Conservation (phyloP, 2,329 filamentous ascomycete genomes). For the Leptodontidium sp. region DNA sequence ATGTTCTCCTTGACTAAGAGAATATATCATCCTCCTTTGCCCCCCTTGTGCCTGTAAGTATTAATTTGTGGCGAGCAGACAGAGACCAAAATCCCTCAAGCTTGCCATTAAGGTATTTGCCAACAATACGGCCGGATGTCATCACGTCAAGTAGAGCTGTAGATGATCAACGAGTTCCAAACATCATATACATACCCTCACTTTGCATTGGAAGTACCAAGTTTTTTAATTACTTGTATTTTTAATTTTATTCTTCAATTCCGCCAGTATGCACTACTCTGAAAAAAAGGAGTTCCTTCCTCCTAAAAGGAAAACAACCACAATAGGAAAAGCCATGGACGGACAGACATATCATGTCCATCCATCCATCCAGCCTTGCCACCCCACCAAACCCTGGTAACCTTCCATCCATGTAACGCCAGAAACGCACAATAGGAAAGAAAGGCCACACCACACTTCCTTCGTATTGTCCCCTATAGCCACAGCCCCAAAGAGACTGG, state of each 20-base stretch:
- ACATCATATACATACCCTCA: too few relatives aligned
- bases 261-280: background rate
- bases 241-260: background rate
- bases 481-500: too few relatives aligned
- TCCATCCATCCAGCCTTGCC: background rate
- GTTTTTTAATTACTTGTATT: background rate
- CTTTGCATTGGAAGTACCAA: background rate
- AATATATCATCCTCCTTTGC: too few relatives aligned
- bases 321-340: background rate
- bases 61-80: too few relatives aligned
- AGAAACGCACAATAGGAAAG: constrained; percentile 6
- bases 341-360: background rate
- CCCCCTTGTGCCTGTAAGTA: too few relatives aligned
- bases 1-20: too few relatives aligned
- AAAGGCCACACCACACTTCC: background rate
- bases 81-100: too few relatives aligned
- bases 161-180: too few relatives aligned
- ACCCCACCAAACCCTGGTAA: too few relatives aligned
- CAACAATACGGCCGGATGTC: too few relatives aligned
- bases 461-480: background rate
- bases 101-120: too few relatives aligned
- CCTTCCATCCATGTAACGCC: background rate
- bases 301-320: background rate
- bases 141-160: too few relatives aligned
- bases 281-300: background rate